phyloP scores from a whole-genome alignment of 352 stramenopile genomes.

The Phytophthora boehmeriae region DNA sequence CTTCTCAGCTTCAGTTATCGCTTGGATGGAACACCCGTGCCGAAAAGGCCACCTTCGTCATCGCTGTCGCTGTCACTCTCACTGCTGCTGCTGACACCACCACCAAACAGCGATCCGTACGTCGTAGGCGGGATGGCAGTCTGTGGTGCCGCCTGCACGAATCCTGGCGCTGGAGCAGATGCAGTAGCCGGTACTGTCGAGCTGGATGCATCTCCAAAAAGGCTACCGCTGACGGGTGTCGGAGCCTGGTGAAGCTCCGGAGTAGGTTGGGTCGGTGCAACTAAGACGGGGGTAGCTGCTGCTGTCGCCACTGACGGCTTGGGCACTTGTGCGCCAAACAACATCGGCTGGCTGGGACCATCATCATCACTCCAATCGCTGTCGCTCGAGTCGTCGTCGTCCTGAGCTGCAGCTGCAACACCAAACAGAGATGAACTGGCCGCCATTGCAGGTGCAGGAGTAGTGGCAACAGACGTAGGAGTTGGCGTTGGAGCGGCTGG shows the following conservation, averaged over 20 bases:
- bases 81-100: conserved; percentile 57
- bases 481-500: too few relatives aligned
- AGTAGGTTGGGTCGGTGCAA: conserved; percentile 24
- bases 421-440: conserved; percentile 46
- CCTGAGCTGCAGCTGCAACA: conserved; percentile 16
- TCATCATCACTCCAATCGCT: conserved; percentile 78
- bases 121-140: conserved; percentile 28
- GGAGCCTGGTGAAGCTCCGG: conserved; percentile 32
- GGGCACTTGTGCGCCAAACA: conserved; percentile 43
- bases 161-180: conserved; percentile 28
- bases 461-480: background rate
- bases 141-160: conserved; percentile 32
- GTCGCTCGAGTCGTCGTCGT: conserved; percentile 64
- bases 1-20: conserved; percentile 39
- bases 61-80: conserved; percentile 77
- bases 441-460: conserved; percentile 14
- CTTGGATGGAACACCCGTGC: conserved; percentile 70
- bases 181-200: conserved; percentile 9
- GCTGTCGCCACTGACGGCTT: conserved; percentile 16
- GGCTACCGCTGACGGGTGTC: conserved; percentile 18
- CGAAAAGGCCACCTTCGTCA: conserved; percentile 79
- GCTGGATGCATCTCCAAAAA: conserved; percentile 37
- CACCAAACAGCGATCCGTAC: conserved; percentile 72
- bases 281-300: conserved; percentile 24
- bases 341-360: conserved; percentile 27